These are phyloP conservation scores for Coemansia sp. DNA, from an alignment of 192 early-diverging fungal genomes.

Conservation along the genomic window DNA sequence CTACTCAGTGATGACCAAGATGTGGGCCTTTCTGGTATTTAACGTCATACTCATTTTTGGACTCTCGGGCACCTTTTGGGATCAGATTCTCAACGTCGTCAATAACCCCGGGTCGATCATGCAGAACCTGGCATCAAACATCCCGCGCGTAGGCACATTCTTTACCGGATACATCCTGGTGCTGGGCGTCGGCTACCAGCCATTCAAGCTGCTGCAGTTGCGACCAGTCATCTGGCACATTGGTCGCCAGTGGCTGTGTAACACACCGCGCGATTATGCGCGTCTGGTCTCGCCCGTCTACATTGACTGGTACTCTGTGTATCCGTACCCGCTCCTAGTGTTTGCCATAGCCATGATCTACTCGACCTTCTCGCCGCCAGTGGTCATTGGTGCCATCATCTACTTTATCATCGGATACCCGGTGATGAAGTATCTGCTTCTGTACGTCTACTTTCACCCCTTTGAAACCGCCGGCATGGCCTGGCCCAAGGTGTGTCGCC, in stretches of 20 bases:
- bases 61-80: conserved; percentile 64
- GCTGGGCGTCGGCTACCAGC: conserved; percentile 66
- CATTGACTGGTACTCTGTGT: conserved; percentile 66
- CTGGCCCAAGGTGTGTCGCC: conserved; percentile 70
- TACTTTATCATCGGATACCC: conserved; percentile 66
- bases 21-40: conserved; percentile 72
- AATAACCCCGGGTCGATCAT: conserved; percentile 61
- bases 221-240: conserved; percentile 60
- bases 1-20: conserved; percentile 58
- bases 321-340: conserved; percentile 66
- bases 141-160: conserved; percentile 71
- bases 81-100: conserved; percentile 59
- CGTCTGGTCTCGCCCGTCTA: conserved; percentile 67
- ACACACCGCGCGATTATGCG: conserved; percentile 76
- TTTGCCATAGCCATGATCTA: conserved; percentile 74
- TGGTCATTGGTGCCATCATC: conserved; percentile 64
- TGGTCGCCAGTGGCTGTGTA: conserved; percentile 58
- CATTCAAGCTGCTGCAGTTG: conserved; percentile 67
- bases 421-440: conserved; percentile 70
- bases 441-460: conserved; percentile 77
- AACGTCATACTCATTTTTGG: conserved; percentile 76
- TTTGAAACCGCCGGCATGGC: conserved; percentile 65
- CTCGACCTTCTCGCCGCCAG: conserved; percentile 70
- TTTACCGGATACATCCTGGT: conserved; percentile 74
- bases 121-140: conserved; percentile 59